phyloP scores from a whole-genome alignment of 1,284 basidiomycete genomes.

The Agroathelia rolfsii region DNA sequence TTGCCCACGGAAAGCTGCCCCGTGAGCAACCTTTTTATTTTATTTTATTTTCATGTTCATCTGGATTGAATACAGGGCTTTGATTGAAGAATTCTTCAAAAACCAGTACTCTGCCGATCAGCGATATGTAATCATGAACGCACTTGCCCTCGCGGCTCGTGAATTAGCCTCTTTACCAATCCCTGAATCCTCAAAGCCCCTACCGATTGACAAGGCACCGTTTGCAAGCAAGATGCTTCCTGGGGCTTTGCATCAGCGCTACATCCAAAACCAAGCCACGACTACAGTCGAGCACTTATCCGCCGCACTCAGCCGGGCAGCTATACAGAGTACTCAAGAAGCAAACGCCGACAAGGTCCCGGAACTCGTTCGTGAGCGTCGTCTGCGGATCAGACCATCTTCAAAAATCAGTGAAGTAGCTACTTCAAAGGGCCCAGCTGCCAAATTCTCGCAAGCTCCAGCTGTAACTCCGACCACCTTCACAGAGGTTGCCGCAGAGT shows the following conservation, averaged over 20 bases:
- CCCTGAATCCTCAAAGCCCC: conserved; percentile 26
- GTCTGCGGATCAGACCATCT: conserved; percentile 55
- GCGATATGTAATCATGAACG: conserved; percentile 76
- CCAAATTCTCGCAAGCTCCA: conserved; percentile 12
- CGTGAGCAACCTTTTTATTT: conserved; percentile 47
- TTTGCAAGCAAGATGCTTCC: conserved; percentile 81
- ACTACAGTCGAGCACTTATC: conserved; percentile 42
- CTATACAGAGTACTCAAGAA: conserved; percentile 47
- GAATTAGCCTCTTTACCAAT: conserved; percentile 71
- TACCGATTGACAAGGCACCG: conserved; percentile 26
- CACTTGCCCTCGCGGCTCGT: conserved; percentile 76
- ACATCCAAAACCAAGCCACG: conserved; percentile 29
- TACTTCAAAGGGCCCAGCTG: not conserved
- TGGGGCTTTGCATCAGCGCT: conserved; percentile 57
- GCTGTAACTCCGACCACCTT: conserved; percentile 35
- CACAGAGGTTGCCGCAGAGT: conserved; percentile 74
- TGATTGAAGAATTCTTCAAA: conserved; percentile 91
- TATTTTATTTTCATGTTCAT: conserved; percentile 1
- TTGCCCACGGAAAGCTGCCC: conserved; percentile 66
- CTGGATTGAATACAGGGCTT: conserved; percentile 41
- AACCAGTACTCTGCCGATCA: conserved; percentile 85
- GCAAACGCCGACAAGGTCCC: conserved; percentile 42
- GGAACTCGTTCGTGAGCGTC: conserved; percentile 59
- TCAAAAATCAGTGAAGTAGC: conserved; percentile 35
- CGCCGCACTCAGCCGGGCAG: conserved; percentile 45